phyloP scores from a whole-genome alignment of 1,284 basidiomycete genomes.

The Cutaneotrichosporon mucoides region DNA sequence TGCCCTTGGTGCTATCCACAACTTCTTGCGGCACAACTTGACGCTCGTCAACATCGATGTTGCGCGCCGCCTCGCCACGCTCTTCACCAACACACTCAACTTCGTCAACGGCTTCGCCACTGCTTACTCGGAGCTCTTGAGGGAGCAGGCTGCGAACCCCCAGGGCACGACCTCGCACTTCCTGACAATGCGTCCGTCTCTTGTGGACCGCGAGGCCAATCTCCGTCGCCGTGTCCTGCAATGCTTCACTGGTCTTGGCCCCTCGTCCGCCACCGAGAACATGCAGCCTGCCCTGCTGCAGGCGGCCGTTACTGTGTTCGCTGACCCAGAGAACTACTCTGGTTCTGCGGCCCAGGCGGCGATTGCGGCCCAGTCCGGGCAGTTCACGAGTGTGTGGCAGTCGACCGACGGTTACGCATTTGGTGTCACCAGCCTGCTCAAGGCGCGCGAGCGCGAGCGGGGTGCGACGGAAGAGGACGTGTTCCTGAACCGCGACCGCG shows the following conservation, averaged over 20 bases:
- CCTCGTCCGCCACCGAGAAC: conserved; percentile 71
- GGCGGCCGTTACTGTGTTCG: conserved; percentile 76
- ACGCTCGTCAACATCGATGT: conserved; percentile 84
- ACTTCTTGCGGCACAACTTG: conserved; percentile 78
- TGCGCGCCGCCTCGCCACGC: conserved; percentile 75
- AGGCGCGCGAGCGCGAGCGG: conserved; percentile 41
- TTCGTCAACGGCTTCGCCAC: conserved; percentile 66
- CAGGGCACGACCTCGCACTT: conserved; percentile 31
- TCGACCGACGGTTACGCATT: conserved; percentile 85
- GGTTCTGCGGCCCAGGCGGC: conserved; percentile 88
- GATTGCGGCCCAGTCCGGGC: conserved; percentile 79
- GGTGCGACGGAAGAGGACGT: conserved; percentile 53
- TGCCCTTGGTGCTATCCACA: conserved; percentile 80
- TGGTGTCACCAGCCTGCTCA: conserved; percentile 71
- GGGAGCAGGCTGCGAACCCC: conserved; percentile 45
- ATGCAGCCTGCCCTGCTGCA: conserved; percentile 78
- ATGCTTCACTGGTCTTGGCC: conserved; percentile 79
- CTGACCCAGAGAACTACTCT: conserved; percentile 63
- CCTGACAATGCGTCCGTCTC: conserved; percentile 56
- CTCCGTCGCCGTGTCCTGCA: conserved; percentile 81
- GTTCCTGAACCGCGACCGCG: conserved; percentile 68
- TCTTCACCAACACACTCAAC: conserved; percentile 83
- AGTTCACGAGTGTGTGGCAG: conserved; percentile 82
- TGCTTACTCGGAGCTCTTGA: conserved; percentile 48
- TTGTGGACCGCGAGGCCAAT: conserved; percentile 76